Base-by-base conservation (phyloP, 2,329 filamentous ascomycete genomes). In the Venturia asperata region DNA sequence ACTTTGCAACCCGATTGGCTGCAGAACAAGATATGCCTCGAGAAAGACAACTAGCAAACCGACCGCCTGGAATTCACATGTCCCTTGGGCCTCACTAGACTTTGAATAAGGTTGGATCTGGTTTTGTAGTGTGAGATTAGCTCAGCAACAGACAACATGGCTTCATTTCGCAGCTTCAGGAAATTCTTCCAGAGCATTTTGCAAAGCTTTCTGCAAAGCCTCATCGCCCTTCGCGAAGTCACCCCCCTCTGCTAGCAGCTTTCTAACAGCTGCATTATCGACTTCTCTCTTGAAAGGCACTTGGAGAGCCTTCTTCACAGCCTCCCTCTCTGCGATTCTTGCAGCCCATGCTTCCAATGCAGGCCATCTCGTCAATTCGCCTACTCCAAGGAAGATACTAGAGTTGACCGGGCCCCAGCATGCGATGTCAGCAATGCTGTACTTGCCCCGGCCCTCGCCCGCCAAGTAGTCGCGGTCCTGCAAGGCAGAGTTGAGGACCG, bases 391-490 rank as follows among this genome's bases (percentile, higher is more conserved):
- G 63, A 64, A 64, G 63, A 39, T 49, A 19, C 49, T 60, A 37
- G 41, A 1, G 21, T 64, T 64, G 24, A 64, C 63, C 21, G 27
- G 39, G 15, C 41, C 47, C 34, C 41, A 64, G 41, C 49, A 41
- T 39, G 47, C 63, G 5, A 83, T 82, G 68, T 83, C 81, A 13
- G 82, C 80, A 34, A 83, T 74, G 24, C 75, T 77, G 71, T 83
- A 85, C 70, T 80, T 83, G 19, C 82, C 82, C 68, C 79, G 79
- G 2, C 80, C 81, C 7, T 78, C 77, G 0, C 82, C 82, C 24
- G 80, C 81, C 2, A 84, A 74, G 67, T 82, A 84, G 11, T 84
- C 80, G 68, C 81, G 81, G 17, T 82, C 82, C 0, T 76, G 78
- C 1, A 83, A 74, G 17, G 78, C 80, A 63, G 83, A 80, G 66